A percentile compares a stretch with the other conserved stretches of the same genome.
These are phyloP conservation scores for Trichoderma sp. DNA, from an alignment of 2,329 filamentous ascomycete species.

Conservation along the genomic window DNA sequence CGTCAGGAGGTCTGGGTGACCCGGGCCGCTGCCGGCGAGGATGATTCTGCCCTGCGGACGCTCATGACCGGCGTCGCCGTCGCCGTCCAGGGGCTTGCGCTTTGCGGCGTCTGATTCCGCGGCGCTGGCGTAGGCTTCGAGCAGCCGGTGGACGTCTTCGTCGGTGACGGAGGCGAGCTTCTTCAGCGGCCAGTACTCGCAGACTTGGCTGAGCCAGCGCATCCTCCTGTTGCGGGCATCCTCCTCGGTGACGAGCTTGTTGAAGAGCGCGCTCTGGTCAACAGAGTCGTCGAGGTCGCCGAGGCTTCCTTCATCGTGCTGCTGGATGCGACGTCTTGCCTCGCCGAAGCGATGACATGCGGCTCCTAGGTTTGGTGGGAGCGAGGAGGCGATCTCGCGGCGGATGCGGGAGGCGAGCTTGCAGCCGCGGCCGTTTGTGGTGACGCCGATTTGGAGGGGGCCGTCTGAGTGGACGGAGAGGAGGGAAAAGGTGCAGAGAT, in stretches of 20 bases:
- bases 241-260: conserved; percentile 71
- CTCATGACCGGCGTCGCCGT: conserved; percentile 21
- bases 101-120: conserved; percentile 11
- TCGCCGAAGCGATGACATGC: conserved; percentile 77
- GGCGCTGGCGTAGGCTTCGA: conserved; percentile 63
- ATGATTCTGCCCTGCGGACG: conserved; percentile 66
- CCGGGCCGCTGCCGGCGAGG: conserved; percentile 87
- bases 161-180: conserved; percentile 77
- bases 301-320: conserved; percentile 69
- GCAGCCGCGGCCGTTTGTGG: conserved; percentile 91
- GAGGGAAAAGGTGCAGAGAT: conserved; percentile 84
- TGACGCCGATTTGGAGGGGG: conserved; percentile 90
- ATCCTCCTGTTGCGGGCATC: conserved; percentile 78
- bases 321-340: conserved; percentile 66
- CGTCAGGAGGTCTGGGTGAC: conserved; percentile 88
- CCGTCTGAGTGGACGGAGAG: conserved; percentile 87
- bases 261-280: conserved; percentile 79
- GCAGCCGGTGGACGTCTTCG: conserved; percentile 70
- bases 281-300: conserved; percentile 55
- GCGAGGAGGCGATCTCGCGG: conserved; percentile 76
- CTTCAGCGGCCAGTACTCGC: conserved; percentile 95
- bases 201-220: conserved; percentile 92
- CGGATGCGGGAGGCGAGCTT: conserved; percentile 88
- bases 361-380: conserved; percentile 71
- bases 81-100: background rate